Base-by-base conservation (phyloP, 371 early-diverging fungal genomes). In the Apophysomyces sp. region DNA sequence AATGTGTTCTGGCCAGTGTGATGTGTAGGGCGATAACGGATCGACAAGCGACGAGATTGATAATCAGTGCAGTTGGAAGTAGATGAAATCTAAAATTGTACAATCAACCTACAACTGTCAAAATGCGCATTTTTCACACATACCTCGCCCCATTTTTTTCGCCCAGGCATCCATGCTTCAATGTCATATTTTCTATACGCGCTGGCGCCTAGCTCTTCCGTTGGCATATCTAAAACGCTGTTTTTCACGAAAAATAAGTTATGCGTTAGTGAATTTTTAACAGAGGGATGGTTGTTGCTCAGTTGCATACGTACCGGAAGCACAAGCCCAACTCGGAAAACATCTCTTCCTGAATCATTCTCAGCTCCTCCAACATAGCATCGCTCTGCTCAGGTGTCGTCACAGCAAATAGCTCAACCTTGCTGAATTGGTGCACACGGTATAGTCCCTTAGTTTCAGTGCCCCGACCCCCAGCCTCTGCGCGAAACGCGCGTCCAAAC, bases 91-190 rank as follows among this genome's bases (percentile, higher is more conserved):
- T 85, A 63, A 18, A 26, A 3, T 54, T 29, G 13, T 24, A 28
- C 15, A 28, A 32, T 13, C 54, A 31, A 5, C 44, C n/a, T n/a
- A n/a, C n/a, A n/a, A n/a, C n/a, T n/a, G n/a, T 11, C 7, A 52
- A 16, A n/a, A 12, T 21, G 37, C 52, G 34, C 26, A 11, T 31
- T 15, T 32, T 30, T 29, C 16, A 27, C 12, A 44, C 15, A 65
- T 73, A 89, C 87, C 80, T 97, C 98, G 26, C 98, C 98, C 95
- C 96, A 97, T 13, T 66, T 65, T 32, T 82, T 76, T 36, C 91
- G 78, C 1, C 95, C 96, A 1, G 97, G 96, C 92, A 97, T 91
- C 94, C 95, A 96, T 6, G 95, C 96, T 72, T 97, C 98, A 65
- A 97, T 93, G 61, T 97, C 97, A 66, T 87, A 93, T 63, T 97